Conservation (phyloP, 78 protist genomes). For the Creolimax fragrantissima region DNA sequence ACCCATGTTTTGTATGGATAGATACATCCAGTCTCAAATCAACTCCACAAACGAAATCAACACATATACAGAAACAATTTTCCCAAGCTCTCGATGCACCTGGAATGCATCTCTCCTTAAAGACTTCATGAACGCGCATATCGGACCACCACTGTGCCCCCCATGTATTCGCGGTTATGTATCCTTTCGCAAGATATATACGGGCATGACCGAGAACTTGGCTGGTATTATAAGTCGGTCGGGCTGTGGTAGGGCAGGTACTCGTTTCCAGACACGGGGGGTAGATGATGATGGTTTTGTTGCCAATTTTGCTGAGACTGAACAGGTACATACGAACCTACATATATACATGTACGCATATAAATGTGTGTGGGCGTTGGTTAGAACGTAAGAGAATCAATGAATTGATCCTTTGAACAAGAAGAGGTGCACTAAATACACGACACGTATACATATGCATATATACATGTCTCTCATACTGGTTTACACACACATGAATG, state of each 20-base stretch:
- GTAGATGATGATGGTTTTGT: slow-evolving; percentile 72
- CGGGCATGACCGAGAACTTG: not conserved
- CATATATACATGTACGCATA: not conserved
- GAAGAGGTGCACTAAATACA: too few species aligned
- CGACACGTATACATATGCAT: too few species aligned
- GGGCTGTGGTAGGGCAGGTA: slow-evolving; percentile 61
- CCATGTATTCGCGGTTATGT: not conserved
- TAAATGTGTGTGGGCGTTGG: not conserved
- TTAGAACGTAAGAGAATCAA: too few species aligned
- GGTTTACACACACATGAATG: too few species aligned
- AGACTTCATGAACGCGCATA: not conserved
- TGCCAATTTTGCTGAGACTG: slow-evolving; percentile 78
- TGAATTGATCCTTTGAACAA: too few species aligned
- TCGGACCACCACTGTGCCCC: not conserved
- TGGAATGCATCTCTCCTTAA: not conserved
- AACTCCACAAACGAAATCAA: too few species aligned
- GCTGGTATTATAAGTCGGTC: slow-evolving; percentile 45
- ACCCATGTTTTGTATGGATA: too few species aligned
- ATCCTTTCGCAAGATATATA: not conserved
- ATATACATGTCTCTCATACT: too few species aligned
- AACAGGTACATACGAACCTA: slow-evolving; percentile 40
- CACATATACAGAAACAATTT: too few species aligned
- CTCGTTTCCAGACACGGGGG: slow-evolving; percentile 70
- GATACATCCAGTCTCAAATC: too few species aligned
- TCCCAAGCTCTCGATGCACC: not conserved